Evolutionary conservation across 805 yeast genomes (phyloP).

Genomic region (Priceomyces melissophilus): DNA sequence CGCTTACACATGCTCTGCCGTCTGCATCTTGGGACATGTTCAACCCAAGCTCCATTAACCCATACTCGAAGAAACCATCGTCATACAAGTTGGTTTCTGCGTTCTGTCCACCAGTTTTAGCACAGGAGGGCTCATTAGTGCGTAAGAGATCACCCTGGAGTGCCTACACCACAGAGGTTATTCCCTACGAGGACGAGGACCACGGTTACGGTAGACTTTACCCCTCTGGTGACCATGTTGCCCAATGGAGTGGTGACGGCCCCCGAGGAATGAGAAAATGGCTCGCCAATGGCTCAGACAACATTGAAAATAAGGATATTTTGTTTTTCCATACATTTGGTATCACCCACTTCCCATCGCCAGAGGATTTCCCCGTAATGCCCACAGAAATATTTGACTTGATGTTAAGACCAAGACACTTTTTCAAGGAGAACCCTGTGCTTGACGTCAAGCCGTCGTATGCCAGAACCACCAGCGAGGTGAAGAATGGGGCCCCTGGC

Average conservation of each 20-base stretch:
- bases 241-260: conserved; percentile 73
- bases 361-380: conserved; percentile 88
- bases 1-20: conserved; percentile 60
- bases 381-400: conserved; percentile 80
- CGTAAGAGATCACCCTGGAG: conserved; percentile 86
- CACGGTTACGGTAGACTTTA: conserved; percentile 57
- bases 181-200: conserved; percentile 61
- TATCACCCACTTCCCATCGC: conserved; percentile 82
- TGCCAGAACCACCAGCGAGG: conserved; percentile 39
- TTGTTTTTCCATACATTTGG: conserved; percentile 81
- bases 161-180: conserved; percentile 58
- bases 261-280: conserved; percentile 62
- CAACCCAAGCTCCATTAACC: conserved; percentile 65
- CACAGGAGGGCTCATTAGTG: conserved; percentile 70
- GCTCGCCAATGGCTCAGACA: conserved; percentile 60
- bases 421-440: conserved; percentile 74
- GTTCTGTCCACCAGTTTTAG: conserved; percentile 69
- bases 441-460: conserved; percentile 69
- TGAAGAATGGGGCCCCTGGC: conserved; percentile 32
- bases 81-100: conserved; percentile 75
- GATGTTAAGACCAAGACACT: conserved; percentile 73
- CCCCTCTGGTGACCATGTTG: conserved; percentile 79
- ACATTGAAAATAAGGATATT: conserved; percentile 65
- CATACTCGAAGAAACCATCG: conserved; percentile 70
- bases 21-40: conserved; percentile 76